Evolutionary conservation across 2,329 filamentous ascomycete species (phyloP), one percentile per base, ranked within the genome.

Genomic region (Pyricularia sp.): DNA sequence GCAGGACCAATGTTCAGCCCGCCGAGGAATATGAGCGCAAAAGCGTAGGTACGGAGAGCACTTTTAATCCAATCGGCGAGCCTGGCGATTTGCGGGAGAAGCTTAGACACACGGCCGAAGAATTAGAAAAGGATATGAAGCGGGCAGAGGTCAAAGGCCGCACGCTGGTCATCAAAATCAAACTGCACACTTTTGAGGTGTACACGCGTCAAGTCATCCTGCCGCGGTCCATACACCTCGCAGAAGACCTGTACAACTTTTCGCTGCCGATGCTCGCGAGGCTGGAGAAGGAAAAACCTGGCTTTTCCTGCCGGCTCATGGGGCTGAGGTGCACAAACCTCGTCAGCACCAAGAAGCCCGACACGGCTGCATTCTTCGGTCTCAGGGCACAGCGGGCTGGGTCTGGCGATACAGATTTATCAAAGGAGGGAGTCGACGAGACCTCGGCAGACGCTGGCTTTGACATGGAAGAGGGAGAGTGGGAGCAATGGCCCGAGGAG

Each of bases 151-250:
- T 90, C 76, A 96, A 93, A 74, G 93, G 93, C 0, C 85, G 91
- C n/a, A 97, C 93, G 0, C 78, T 99, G 1, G 91, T 91, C 26
- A 78, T 99, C 44, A 99, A 99, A 75, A 83, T 97, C 68, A 99
- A 99, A 73, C 78, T 97, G 8, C 91, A 97, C 73, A 96, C 92
- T 0, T 99, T 93, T 70, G 93, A 97, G 74, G 90, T 97, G 24
- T 83, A 91, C 63, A 96, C 93, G 0, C 82, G 94, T 35, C 94
- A 99, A 73, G 83, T 85, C 6, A 84, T 89, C 3, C 83, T 88
- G 2, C 88, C 90, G 0, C 89, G 87, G 68, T 86, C 92, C 0
- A 81, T 97, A 1, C 82, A 77, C 62, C 78, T 82, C 6, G 88
- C 91, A 0, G 88, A 93, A 55, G 94, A 99, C 70, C 77, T 99